Evolutionary conservation across 108 stramenopile species (phyloP), one percentile per base, ranked within the genome.

Genomic region (Pseudonitzschia pungens): DNA sequence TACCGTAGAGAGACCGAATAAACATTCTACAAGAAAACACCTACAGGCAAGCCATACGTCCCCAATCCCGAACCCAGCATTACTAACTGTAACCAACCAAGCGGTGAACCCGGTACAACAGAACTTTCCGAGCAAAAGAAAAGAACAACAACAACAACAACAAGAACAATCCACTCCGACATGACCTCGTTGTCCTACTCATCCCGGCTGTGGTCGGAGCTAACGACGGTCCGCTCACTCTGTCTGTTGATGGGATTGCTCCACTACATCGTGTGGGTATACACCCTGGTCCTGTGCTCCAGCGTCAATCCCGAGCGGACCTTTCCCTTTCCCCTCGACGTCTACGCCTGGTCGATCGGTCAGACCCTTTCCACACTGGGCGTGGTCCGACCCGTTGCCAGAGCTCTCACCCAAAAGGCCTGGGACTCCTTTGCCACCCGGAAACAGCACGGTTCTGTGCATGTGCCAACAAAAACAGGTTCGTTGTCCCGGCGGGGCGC

Each of bases 341-440:
- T 67, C 14, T 67, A 67, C 22, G 66, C 66, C 9, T 67, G 66
- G 66, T 48, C 66, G 9, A 48, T 67, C 44, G 66, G 27, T 4
- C 66, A 67, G 36, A n/a, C 27, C 11, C 43, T 44, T 48, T 22
- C 22, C 1, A 48, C 45, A 24, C 24, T 45, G 0, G 60, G 60
- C 12, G 40, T 62, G 18, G 48, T 50, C 5, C n/a, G 20, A 8
- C 42, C 22, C 9, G 21, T 67, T 10, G 28, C 44, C 5, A 42
- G 0, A 0, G 21, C 21, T 18, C 48, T 69, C 3, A 56, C 52
- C 27, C 15, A 15, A 36, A 69, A 54, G 11, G 29, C 53, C 16
- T 55, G 69, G 67, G 52, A 57, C 15, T 51, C 44, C 40, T 55
- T 75, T 36, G 40, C 29, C 1, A 16, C 28, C 22, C 60, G 60